Evolutionary conservation across 306 rosid species (phyloP), one percentile per base, ranked within the genome.

Genomic region (Vigna angularis): DNA sequence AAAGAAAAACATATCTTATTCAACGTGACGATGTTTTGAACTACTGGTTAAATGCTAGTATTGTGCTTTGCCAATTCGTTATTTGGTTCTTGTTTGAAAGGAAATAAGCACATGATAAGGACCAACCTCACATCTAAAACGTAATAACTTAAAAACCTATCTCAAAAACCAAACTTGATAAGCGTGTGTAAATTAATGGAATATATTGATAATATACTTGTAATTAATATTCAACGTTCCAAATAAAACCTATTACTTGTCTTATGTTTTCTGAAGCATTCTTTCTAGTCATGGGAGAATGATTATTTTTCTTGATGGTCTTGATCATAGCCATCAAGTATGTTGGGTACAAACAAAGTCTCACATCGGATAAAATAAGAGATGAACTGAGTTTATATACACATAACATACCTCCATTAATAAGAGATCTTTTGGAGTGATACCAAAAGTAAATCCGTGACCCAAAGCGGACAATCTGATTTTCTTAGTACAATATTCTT

Each of bases 11-110:
- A 38, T n/a, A 42, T 69, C 20, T n/a, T n/a, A 30, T 74, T 47
- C 24, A 47, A 38, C 40, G 13, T 52, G 18, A 66, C 2, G 3
- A 78, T 28, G 48, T 72, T 36, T 59, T 74, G 15, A 62, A 75
- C 65, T 76, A 56, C 24, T 79, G 62, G 56, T 65, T 56, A 17
- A 72, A 70, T 16, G 50, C 26, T 66, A 53, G 42, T 49, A n/a
- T 62, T 75, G 63, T 68, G 22, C 15, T 22, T 48, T 16, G 38
- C 55, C 40, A 26, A 15, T n/a, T 50, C 49, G 15, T 47, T 58
- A 65, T 79, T 74, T 79, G 48, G 28, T 78, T 63, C 48, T 32
- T 51, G 14, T 30, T 63, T 66, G 51, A 62, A 34, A 56, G 70
- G 34, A 32, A 59, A 36, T 36, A 56, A 57, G 47, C 49, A 66